Base-by-base conservation (phyloP, 78 protist genomes). In the Reticulomyxa filosa region DNA sequence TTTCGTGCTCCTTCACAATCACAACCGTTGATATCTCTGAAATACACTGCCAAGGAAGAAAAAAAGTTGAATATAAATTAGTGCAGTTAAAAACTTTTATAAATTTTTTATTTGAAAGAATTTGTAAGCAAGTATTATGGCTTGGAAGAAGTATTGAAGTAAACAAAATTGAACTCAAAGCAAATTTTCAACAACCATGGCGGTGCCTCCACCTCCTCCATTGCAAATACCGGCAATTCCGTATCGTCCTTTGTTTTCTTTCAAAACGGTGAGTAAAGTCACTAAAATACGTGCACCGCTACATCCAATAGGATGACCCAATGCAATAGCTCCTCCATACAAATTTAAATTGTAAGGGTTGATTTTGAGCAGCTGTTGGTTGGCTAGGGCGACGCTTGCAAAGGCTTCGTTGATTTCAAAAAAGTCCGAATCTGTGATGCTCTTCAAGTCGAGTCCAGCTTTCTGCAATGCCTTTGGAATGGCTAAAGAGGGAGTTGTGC, bases 301-400 rank as follows among this genome's bases (percentile, higher is more conserved):
- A 26, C 42, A 70, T 20, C 98, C 99, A n/a, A 95, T 57, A 23
- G 99, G 99, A 51, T 95, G 99, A 4, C 99, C 97, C 17, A 90
- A 62, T 0, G 94, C 85, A 22, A 92, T 89, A n/a, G 94, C 96
- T 11, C 98, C 97, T 3, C 99, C 99, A 51, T 57, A 61, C 20
- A 87, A 78, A 59, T 93, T 93, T 25, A 66, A 62, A 20, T 3
- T 27, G n/a, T 33, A 5, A 32, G 46, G 67, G 35, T 80, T 81
- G 46, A 88, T 30, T 35, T 57, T 64, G 23, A 89, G 77, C 5
- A 85, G 48, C 20, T 48, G 52, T 3, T 29, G 20, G 50, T 66
- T 66, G 27, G 72, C 72, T 17, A 48, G 3, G 11, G 72, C 3
- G 13, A 66, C 72, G 23, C 51, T 82, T 1, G 93, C 27, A 77